A percentile compares a stretch with the other conserved stretches of the same genome.
Evolutionary conservation across 1,284 basidiomycete species (phyloP).

Genomic region (Heterobasidion irregulare): DNA sequence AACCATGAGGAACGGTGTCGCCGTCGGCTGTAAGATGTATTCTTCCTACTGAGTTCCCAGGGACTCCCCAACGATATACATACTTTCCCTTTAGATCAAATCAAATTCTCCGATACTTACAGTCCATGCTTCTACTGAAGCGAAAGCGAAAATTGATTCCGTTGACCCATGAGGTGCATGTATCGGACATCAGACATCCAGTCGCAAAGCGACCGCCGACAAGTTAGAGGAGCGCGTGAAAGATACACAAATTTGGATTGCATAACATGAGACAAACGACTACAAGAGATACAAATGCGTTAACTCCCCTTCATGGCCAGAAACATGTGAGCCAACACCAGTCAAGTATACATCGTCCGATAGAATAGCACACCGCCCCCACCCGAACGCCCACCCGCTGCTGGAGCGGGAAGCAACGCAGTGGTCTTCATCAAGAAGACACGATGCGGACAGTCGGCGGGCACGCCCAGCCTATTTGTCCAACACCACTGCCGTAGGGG

Average conservation of each 20-base stretch:
- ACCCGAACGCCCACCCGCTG: neutral
- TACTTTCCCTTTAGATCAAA: no score
- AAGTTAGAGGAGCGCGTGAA: neutral
- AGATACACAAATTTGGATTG: conserved; percentile 1
- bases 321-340: neutral
- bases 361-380: neutral
- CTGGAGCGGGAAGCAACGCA: neutral
- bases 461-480: neutral
- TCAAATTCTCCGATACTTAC: no score
- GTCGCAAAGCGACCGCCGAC: no score
- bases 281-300: neutral
- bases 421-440: neutral
- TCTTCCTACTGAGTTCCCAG: no score
- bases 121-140: neutral
- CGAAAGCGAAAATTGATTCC: neutral
- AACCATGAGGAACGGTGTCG: no score
- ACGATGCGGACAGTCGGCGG: neutral
- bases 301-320: neutral
- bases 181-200: no score
- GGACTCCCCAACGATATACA: no score
- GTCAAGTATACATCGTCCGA: neutral
- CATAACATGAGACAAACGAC: neutral
- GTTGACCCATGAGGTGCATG: no score
- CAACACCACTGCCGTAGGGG: neutral
- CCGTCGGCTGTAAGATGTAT: no score